Conservation (phyloP, 1,284 basidiomycete genomes). For the Ceratobasidium sp. region DNA sequence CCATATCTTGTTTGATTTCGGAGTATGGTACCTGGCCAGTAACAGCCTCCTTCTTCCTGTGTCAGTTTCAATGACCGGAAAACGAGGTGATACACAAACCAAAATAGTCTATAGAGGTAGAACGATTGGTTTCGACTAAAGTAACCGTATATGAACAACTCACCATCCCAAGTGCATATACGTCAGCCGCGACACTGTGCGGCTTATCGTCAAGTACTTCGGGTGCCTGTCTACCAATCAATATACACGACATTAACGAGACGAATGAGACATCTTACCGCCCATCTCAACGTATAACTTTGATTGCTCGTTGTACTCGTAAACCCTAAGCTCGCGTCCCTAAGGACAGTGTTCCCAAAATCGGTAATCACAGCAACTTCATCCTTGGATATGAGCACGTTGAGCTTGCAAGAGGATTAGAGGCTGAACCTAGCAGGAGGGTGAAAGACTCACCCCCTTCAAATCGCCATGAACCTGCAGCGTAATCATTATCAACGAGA, state of each 20-base stretch:
- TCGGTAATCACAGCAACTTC: neutral
- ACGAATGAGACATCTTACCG: neutral
- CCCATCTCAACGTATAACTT: neutral
- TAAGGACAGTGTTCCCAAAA: conserved; percentile 11
- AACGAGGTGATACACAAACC: neutral
- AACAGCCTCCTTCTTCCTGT: neutral
- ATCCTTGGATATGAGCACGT: neutral
- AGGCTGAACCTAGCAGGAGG: neutral
- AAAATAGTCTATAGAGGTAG: neutral
- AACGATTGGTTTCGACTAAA: neutral
- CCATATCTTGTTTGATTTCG: neutral
- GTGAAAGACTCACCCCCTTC: neutral
- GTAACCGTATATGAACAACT: neutral
- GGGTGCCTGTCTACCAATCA: conserved; percentile 18
- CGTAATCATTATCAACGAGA: neutral
- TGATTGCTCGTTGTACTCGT: neutral
- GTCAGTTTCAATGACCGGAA: too few species aligned
- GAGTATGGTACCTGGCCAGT: neutral
- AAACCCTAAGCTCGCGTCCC: neutral
- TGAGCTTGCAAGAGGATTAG: neutral
- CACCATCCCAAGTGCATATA: conserved; percentile 31
- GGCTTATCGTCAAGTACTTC: neutral
- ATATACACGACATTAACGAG: too few species aligned
- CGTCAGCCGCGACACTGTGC: conserved; percentile 1
- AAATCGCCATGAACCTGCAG: conserved; percentile 12